Base-by-base conservation (phyloP, 2,329 filamentous ascomycete species). In the Cercospora sesami region DNA sequence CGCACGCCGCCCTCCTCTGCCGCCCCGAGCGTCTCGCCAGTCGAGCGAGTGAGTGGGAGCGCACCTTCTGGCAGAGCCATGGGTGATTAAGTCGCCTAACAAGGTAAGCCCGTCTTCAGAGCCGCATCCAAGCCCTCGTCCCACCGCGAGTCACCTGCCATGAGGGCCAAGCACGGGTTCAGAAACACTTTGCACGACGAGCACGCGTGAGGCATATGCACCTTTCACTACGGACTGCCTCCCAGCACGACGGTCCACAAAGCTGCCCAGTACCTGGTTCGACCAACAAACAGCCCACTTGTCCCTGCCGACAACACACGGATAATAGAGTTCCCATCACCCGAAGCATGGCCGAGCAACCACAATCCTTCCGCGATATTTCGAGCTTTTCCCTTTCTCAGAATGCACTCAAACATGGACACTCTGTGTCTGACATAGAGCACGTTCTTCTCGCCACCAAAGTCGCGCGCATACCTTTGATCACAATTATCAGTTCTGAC, bases 401-500 rank as follows among this genome's bases (percentile, higher is more conserved):
- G 16, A 16, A 33, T 58, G 4, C 23, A 31, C 53, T 12, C 45
- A 23, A n/a, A 58, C 14, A 28, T 58, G 53, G 3, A 12, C 1
- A 5, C 53, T 12, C 14, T 7, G 53, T n/a, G 7, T 14, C 23
- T 57, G 53, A 26, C 23, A 26, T 6, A 28, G 53, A 26, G 53
- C 23, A 1, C 23, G 1, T 6, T 31, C 12, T 6, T 5, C 33
- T 39, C 33, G 33, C 33, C 33, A 39, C 33, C 33, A 5, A 39
- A 5, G 4, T 16, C 33, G 33, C 30, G 53, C 26, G 8, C 16
- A 30, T 18, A 33, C 53, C 53, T 31, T 2, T 58, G 12, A 33
- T 58, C 45, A 58, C 23, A 5, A 42, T 55, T 10, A 28, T 55
- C 31, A 8, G 5, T 48, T 68, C 70, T 72, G 65, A 72, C 70